phyloP scores from a whole-genome alignment of 129 eudicot genomes.

The Ambrosia artemisiifolia region DNA sequence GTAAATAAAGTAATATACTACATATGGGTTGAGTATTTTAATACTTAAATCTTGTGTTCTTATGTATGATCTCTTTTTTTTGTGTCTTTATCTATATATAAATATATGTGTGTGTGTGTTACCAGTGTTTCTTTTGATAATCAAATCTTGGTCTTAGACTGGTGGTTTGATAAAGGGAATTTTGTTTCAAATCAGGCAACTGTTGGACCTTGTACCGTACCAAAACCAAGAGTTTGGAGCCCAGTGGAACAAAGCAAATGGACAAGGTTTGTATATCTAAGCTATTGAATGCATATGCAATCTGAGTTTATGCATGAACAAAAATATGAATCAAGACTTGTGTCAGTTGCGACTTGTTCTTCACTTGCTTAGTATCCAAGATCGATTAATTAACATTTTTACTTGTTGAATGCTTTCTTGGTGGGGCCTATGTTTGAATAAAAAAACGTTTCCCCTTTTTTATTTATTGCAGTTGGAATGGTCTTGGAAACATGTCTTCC shows the following conservation, averaged over 20 bases:
- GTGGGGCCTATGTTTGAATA: background rate
- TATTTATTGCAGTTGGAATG: slow-evolving; percentile 76
- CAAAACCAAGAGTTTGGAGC: slow-evolving; percentile 95
- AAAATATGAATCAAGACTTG: background rate
- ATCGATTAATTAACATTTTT: background rate
- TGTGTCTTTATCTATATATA: background rate
- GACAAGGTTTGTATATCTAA: slow-evolving; percentile 65
- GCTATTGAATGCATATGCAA: slow-evolving; percentile 16
- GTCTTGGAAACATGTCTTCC: slow-evolving; percentile 91
- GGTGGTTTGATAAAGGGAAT: slow-evolving; percentile 7
- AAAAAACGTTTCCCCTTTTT: background rate
- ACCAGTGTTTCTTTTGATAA: slow-evolving; percentile 9
- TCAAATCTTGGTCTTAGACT: slow-evolving; percentile 6
- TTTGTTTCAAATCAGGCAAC: slow-evolving; percentile 68
- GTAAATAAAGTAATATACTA: background rate
- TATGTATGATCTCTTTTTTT: background rate
- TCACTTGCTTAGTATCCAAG: slow-evolving; percentile 12
- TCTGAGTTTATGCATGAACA: background rate
- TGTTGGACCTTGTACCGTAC: slow-evolving; percentile 87
- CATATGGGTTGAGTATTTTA: background rate
- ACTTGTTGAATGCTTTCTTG: background rate
- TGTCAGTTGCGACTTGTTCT: background rate
- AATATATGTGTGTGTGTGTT: background rate
- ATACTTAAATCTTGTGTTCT: background rate
- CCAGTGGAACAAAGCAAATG: slow-evolving; percentile 98